A percentile compares a stretch with the other conserved stretches of the same genome.
Conservation (phyloP, 768 basidiomycete genomes). For the Artomyces pyxidatus region DNA sequence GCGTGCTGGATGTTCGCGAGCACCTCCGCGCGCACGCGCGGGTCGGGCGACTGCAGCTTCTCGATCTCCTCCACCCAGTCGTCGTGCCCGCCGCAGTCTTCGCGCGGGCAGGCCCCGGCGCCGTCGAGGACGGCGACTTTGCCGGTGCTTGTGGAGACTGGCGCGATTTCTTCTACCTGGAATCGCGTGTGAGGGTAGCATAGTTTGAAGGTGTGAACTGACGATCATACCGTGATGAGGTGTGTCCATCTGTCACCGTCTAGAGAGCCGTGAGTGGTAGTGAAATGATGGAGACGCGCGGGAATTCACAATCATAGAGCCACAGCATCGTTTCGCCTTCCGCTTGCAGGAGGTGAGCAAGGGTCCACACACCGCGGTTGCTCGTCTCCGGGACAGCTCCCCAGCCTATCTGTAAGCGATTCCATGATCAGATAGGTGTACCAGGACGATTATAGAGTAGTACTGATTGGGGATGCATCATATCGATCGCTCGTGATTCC, state of each 20-base stretch:
- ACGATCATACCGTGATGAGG: background rate
- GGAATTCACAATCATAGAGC: slow-evolving; percentile 2
- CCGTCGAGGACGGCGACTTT: slow-evolving; percentile 4
- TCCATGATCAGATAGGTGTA: background rate
- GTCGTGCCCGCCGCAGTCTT: slow-evolving; percentile 3
- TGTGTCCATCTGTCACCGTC: slow-evolving; percentile 4
- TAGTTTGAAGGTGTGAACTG: background rate
- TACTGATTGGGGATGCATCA: slow-evolving; percentile 3
- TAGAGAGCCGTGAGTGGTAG: background rate
- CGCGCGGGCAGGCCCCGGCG: slow-evolving; percentile 4
- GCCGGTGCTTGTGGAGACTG: background rate
- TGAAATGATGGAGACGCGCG: background rate
- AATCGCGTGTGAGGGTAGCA: background rate
- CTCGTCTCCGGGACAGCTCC: slow-evolving; percentile 1
- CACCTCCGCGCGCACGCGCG: background rate
- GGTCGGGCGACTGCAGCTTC: background rate
- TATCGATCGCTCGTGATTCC: slow-evolving; percentile 2
- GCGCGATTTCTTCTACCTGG: slow-evolving; percentile 4
- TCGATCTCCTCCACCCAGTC: slow-evolving; percentile 1
- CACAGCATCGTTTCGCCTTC: slow-evolving; percentile 3
- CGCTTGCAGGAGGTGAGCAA: slow-evolving; percentile 4
- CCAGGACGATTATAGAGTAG: background rate
- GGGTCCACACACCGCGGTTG: background rate
- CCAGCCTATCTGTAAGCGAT: background rate
- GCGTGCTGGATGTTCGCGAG: background rate